These are phyloP conservation scores for Fusarium lateritium DNA, from an alignment of 2,329 filamentous ascomycete species.

Conservation along the genomic window DNA sequence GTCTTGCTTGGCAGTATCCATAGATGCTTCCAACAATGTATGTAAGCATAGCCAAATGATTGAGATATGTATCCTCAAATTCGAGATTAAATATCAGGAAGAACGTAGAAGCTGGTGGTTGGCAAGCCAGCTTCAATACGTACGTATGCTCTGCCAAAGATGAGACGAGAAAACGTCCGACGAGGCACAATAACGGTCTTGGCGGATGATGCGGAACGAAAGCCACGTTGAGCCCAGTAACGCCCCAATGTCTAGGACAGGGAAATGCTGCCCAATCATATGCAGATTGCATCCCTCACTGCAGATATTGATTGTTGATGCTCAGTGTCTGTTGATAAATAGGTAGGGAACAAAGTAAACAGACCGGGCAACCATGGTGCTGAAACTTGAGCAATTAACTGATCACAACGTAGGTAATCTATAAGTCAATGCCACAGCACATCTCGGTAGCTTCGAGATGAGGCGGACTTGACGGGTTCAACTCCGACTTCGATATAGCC, in stretches of 20 bases:
- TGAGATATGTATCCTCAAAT: background rate
- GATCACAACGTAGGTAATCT: constrained; percentile 3
- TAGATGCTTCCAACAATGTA: background rate
- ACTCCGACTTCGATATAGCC: background rate
- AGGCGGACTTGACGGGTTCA: background rate
- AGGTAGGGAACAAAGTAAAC: constrained; percentile 4
- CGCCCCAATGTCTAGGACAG: constrained; percentile 16
- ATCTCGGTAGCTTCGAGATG: constrained; percentile 14
- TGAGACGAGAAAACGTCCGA: constrained; percentile 12
- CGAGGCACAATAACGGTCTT: constrained; percentile 23
- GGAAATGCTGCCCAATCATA: background rate
- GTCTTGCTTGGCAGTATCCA: background rate
- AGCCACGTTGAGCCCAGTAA: constrained; percentile 14
- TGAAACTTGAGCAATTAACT: background rate
- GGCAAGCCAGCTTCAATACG: background rate
- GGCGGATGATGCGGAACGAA: constrained; percentile 31
- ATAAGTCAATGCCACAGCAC: constrained; percentile 13
- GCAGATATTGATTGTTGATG: background rate
- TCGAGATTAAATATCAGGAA: background rate
- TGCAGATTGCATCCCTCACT: background rate
- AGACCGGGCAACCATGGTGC: background rate
- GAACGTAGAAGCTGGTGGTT: background rate
- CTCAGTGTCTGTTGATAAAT: background rate
- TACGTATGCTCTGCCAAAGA: background rate
- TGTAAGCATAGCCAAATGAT: background rate